phyloP scores from a whole-genome alignment of 257 asterid species.

The Solanum verrucosum region DNA sequence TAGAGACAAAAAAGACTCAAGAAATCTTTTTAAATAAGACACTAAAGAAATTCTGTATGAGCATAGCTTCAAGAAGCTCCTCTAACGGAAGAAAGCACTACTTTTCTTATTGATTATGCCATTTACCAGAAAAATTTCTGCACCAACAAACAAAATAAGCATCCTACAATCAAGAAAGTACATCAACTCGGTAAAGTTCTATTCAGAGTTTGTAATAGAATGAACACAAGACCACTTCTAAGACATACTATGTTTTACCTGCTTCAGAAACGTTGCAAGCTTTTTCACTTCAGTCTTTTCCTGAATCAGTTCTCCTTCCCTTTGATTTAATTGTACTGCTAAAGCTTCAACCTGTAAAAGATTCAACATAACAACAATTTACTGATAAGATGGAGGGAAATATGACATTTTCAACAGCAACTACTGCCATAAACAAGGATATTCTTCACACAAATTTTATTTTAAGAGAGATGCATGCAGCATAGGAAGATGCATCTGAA shows the following conservation, averaged over 20 bases:
- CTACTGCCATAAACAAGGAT: background rate
- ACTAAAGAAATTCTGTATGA: background rate
- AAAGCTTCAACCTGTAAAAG: slow-evolving; percentile 75
- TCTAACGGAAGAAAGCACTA: background rate
- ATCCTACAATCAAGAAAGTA: background rate
- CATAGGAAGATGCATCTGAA: background rate
- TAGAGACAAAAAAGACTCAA: background rate
- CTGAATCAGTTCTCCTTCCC: slow-evolving; percentile 89
- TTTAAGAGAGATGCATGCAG: background rate
- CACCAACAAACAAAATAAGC: background rate
- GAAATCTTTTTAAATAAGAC: background rate
- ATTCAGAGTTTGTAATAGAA: background rate
- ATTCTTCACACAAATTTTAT: background rate
- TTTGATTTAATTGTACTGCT: slow-evolving; percentile 73
- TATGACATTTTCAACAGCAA: background rate
- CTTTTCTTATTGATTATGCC: background rate
- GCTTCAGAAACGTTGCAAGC: slow-evolving; percentile 80
- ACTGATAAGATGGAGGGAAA: background rate
- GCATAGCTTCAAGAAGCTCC: background rate
- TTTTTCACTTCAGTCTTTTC: slow-evolving; percentile 92
- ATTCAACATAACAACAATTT: background rate
- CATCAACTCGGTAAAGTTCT: background rate
- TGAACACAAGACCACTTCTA: background rate
- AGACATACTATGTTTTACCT: slow-evolving; percentile 31
- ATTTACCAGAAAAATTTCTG: background rate